phyloP scores from a whole-genome alignment of 2,329 filamentous ascomycete genomes.

The Penicillium sp. region DNA sequence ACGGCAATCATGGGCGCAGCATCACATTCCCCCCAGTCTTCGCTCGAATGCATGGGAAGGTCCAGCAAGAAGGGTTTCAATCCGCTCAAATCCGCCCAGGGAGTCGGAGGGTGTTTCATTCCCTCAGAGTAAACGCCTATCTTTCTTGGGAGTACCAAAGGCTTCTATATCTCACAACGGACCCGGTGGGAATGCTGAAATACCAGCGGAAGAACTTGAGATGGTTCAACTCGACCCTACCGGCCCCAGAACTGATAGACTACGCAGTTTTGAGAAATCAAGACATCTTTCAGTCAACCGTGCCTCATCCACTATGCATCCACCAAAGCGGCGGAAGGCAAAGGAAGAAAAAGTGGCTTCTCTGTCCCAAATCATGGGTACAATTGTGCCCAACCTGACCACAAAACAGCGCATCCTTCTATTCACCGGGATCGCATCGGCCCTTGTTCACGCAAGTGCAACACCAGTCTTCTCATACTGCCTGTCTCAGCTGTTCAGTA shows the following conservation, averaged over 20 bases:
- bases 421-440: constrained; percentile 56
- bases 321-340: neutral
- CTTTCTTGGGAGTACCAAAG: neutral
- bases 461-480: constrained; percentile 73
- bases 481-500: constrained; percentile 66
- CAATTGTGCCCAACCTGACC: constrained; percentile 64
- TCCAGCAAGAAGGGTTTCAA: neutral
- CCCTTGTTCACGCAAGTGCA: constrained; percentile 60
- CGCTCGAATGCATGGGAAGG: neutral
- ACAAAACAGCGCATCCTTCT: constrained; percentile 52
- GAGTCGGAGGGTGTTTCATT: neutral
- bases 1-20: neutral
- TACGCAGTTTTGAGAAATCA: neutral
- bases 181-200: neutral
- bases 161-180: neutral
- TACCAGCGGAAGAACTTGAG: constrained; percentile 6
- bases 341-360: constrained; percentile 18
- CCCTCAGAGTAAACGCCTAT: constrained; percentile 2
- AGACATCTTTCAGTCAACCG: neutral
- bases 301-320: neutral
- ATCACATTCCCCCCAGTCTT: neutral
- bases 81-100: neutral
- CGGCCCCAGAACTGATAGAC: neutral
- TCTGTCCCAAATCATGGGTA: constrained; percentile 57
- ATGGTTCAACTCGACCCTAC: constrained; percentile 7